Evolutionary conservation across 768 basidiomycete species (phyloP), one percentile per base, ranked within the genome.

Genomic region (Tremella mesenterica): DNA sequence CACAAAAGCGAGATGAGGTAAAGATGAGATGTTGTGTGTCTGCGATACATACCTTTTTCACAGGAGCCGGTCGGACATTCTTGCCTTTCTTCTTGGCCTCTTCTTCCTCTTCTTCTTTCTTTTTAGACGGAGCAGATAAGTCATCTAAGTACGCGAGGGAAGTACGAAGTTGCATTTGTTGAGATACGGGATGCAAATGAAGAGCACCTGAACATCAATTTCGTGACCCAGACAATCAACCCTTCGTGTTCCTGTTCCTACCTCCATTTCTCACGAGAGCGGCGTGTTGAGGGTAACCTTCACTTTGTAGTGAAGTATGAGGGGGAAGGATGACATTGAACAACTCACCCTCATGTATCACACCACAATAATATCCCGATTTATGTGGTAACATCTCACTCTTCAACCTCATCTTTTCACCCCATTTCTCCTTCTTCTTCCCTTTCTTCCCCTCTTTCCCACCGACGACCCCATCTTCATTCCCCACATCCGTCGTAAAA

Each of bases 111-210:
- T 61, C 64, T 21, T 51, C 31, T 18, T 46, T 29, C n/a, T 52
- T 52, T 20, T 54, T 41, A 27, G n/a, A n/a, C n/a, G n/a, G 41
- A 7, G 41, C 53, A 41, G 72, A 68, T 6, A 58, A 53, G 18
- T 70, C 71, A 55, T 73, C 72, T 2, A 75, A 55, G 57, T 75
- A 75, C 16, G 52, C 58, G 7, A 75, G 59, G 8, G 68, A 63
- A 0, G 74, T 70, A 44, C 74, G 65, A 50, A 75, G 64, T 52
- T 75, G 74, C 10, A 69, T 31, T 29, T 67, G 44, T 13, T 59
- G 58, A 8, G 54, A 58, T n/a, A 75, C 41, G 0, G 74, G 74
- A 44, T 75, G 74, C 14, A 75, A 56, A 38, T 75, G 70, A 3
- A 75, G 58, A 4, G 71, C 72, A 38, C 71, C 74, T 75, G 29